A percentile compares a stretch with the other conserved stretches of the same genome.
Conservation (phyloP, 2,329 filamentous ascomycete genomes). For the Curvularia eragrostidis region DNA sequence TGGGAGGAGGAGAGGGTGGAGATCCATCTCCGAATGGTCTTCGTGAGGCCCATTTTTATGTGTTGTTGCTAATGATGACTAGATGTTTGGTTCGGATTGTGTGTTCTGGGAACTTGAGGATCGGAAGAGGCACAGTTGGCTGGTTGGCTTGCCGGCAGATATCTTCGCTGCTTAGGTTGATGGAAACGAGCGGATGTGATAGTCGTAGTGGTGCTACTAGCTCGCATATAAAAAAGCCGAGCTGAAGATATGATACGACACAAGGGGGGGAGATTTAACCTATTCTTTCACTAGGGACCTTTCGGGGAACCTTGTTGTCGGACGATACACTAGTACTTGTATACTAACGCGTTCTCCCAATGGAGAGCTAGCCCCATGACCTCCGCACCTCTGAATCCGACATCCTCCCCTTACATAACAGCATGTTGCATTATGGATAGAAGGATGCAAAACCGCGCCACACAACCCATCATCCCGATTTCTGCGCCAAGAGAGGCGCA, state of each 20-base stretch:
- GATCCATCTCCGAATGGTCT: conserved; percentile 2
- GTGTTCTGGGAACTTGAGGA: neutral
- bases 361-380: neutral
- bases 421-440: neutral
- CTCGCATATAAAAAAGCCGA: no score
- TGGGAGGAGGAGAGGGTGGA: neutral
- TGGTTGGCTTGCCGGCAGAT: neutral
- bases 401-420: neutral
- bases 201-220: neutral
- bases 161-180: neutral
- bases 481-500: neutral
- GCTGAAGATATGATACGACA: no score
- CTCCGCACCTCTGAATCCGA: neutral
- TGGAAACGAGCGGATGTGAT: neutral
- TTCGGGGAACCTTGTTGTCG: neutral
- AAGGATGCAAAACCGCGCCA: neutral
- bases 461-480: neutral
- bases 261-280: neutral
- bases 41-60: conserved; percentile 4
- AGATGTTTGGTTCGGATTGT: neutral
- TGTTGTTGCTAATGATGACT: no score
- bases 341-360: no score
- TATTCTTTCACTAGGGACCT: neutral
- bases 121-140: neutral
- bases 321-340: neutral